A percentile compares a stretch with the other conserved stretches of the same genome.
phyloP scores from a whole-genome alignment of 2,329 filamentous ascomycete genomes.

The Cladophialophora carrionii region DNA sequence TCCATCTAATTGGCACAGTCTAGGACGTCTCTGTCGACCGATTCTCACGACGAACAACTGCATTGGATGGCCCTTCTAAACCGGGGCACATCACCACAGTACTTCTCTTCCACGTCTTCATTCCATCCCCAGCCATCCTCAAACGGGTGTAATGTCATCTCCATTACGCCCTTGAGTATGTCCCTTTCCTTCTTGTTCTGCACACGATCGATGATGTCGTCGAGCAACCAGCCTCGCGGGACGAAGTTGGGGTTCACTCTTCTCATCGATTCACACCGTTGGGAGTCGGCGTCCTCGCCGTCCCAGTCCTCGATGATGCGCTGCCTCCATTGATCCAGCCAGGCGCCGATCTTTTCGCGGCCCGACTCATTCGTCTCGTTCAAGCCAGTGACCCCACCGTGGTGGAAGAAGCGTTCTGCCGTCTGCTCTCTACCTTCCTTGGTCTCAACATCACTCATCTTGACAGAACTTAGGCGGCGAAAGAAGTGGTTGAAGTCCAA shows the following conservation, averaged over 20 bases:
- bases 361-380: conserved; percentile 66
- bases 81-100: conserved; percentile 82
- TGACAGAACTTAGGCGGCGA: conserved; percentile 71
- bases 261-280: conserved; percentile 75
- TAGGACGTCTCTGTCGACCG: neutral
- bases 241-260: conserved; percentile 90
- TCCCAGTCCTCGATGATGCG: conserved; percentile 78
- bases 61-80: conserved; percentile 83
- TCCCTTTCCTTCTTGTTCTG: conserved; percentile 82
- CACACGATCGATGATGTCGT: conserved; percentile 87
- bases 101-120: conserved; percentile 75
- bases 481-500: conserved; percentile 96
- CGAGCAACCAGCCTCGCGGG: conserved; percentile 86
- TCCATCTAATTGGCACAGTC: neutral
- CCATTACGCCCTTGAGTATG: conserved; percentile 75
- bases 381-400: conserved; percentile 66
- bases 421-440: conserved; percentile 65
- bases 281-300: conserved; percentile 55
- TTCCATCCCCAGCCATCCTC: conserved; percentile 68
- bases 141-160: conserved; percentile 82
- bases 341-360: conserved; percentile 69
- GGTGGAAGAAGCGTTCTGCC: conserved; percentile 78
- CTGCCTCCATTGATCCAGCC: conserved; percentile 78
- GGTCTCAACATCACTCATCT: conserved; percentile 65
- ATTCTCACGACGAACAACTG: conserved; percentile 75